phyloP scores from a whole-genome alignment of 371 early-diverging fungal genomes.

The Mortierella sp. region DNA sequence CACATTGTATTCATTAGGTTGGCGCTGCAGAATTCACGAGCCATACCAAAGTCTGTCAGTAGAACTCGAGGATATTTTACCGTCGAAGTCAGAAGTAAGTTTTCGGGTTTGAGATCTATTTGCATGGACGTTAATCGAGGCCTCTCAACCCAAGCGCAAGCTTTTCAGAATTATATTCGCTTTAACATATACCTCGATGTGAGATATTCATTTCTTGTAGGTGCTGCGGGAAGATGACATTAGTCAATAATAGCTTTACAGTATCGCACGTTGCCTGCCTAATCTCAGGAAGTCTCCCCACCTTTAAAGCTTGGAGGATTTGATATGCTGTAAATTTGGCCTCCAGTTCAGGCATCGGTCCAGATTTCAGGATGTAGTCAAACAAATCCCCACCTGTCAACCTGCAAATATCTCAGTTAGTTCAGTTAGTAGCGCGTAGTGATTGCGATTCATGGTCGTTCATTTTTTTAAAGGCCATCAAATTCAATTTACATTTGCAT shows the following conservation, averaged over 20 bases:
- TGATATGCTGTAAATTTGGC: slow-evolving; percentile 66
- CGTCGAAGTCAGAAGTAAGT: slow-evolving; percentile 59
- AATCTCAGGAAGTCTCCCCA: background rate
- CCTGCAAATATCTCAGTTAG: slow-evolving; percentile 10
- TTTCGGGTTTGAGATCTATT: slow-evolving; percentile 72
- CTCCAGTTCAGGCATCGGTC: slow-evolving; percentile 63
- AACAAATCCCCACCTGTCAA: slow-evolving; percentile 71
- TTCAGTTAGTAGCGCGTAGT: background rate
- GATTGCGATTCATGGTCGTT: background rate
- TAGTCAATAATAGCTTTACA: too few species aligned
- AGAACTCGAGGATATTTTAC: slow-evolving; percentile 61
- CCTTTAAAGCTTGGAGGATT: slow-evolving; percentile 60
- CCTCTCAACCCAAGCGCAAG: background rate
- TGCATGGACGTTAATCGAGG: background rate
- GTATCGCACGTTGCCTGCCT: too few species aligned
- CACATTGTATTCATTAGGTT: slow-evolving; percentile 68
- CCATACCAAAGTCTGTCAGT: slow-evolving; percentile 76
- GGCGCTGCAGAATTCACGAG: slow-evolving; percentile 57
- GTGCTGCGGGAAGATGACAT: slow-evolving; percentile 43
- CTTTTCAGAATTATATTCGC: background rate
- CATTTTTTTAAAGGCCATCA: too few species aligned
- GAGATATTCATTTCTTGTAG: slow-evolving; percentile 63
- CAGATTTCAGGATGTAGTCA: slow-evolving; percentile 57
- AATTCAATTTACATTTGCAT: slow-evolving; percentile 57
- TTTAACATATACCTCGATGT: slow-evolving; percentile 55